Evolutionary conservation across 192 early-diverging fungal species (phyloP).

Genomic region (Coemansia javaensis): DNA sequence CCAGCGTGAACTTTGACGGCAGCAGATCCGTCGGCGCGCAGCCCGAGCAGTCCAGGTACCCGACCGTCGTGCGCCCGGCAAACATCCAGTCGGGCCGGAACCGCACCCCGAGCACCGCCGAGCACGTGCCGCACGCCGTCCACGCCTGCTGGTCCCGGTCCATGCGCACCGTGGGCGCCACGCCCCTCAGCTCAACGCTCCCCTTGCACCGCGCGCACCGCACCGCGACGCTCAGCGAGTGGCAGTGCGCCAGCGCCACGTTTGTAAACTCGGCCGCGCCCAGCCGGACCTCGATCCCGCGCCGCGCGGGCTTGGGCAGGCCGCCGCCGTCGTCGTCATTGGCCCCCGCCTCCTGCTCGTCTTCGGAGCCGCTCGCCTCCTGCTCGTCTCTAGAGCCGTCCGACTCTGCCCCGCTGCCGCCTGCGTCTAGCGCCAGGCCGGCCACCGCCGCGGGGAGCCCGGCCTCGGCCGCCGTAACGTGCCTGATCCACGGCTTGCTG

Average conservation of each 20-base stretch:
- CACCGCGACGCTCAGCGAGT: conserved; percentile 58
- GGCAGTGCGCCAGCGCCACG: conserved; percentile 64
- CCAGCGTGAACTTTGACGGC: conserved; percentile 62
- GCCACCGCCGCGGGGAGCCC: conserved; percentile 11
- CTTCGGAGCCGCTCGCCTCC: too few species aligned
- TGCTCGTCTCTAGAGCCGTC: too few species aligned
- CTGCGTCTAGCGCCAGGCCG: neutral
- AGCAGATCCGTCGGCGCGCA: conserved; percentile 68
- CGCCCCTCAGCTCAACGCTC: conserved; percentile 57
- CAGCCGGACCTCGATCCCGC: conserved; percentile 74
- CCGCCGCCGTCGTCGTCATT: conserved; percentile 2
- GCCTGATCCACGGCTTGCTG: conserved; percentile 35
- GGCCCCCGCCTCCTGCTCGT: conserved; percentile 2
- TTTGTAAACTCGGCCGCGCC: conserved; percentile 56
- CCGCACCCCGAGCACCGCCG: conserved; percentile 51
- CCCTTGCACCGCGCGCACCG: conserved; percentile 76
- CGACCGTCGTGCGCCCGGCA: conserved; percentile 51
- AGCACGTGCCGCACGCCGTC: conserved; percentile 55
- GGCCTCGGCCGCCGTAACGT: conserved; percentile 18
- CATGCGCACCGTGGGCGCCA: conserved; percentile 22
- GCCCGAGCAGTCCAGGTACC: conserved; percentile 70
- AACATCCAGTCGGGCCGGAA: conserved; percentile 64
- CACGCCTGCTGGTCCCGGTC: conserved; percentile 46
- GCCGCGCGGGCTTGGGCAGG: conserved; percentile 47
- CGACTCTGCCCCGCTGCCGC: neutral